A percentile compares a stretch with the other conserved stretches of the same genome.
phyloP scores from a whole-genome alignment of 2,329 filamentous ascomycete genomes.

The Aspergillus carbonarius region DNA sequence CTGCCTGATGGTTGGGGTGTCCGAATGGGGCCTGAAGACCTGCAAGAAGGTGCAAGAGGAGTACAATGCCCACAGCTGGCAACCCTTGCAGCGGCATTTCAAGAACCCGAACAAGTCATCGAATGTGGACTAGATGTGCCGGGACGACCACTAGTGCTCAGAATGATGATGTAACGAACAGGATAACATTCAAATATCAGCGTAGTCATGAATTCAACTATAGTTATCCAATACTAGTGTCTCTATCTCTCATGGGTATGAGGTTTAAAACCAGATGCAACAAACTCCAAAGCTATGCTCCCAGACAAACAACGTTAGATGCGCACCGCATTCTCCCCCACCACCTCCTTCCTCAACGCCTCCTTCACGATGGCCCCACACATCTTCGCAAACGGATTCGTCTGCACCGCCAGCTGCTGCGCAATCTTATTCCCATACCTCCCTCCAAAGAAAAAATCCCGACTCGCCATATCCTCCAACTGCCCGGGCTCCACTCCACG shows the following conservation, averaged over 20 bases:
- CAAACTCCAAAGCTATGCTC: not conserved
- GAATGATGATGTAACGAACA: not conserved
- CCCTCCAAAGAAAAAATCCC: conserved; percentile 55
- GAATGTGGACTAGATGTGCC: not conserved
- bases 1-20: conserved; percentile 68
- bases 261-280: not conserved
- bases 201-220: not conserved
- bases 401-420: conserved; percentile 58
- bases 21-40: conserved; percentile 69
- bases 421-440: conserved; percentile 58
- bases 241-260: no score
- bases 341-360: conserved; percentile 56
- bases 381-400: conserved; percentile 63
- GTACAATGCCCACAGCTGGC: conserved; percentile 83
- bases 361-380: conserved; percentile 63
- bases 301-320: not conserved
- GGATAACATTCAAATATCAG: not conserved
- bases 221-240: not conserved
- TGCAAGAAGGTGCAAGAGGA: conserved; percentile 69
- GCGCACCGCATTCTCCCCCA: not conserved
- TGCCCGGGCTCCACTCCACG: conserved; percentile 36
- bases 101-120: conserved; percentile 48
- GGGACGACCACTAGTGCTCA: not conserved
- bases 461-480: conserved; percentile 57
- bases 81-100: conserved; percentile 63